Base-by-base conservation (phyloP, 352 stramenopile species). In the Globisporangium takayamanum region DNA sequence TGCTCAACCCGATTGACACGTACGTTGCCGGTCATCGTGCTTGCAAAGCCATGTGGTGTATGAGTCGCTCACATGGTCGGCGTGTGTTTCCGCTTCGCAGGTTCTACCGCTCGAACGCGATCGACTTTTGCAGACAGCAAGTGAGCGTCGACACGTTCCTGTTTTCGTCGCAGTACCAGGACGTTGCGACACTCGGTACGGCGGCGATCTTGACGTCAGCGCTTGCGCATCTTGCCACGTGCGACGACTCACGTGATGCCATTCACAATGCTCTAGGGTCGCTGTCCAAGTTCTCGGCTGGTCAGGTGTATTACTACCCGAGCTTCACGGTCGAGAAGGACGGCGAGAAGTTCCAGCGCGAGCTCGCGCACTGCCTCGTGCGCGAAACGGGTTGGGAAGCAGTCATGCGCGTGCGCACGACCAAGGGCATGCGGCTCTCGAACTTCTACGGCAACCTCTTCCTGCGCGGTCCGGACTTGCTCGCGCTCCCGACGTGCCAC, bases 391-490 rank as follows among this genome's bases (percentile, higher is more conserved):
- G 79, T 8, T 97, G 91, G 68, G 97, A 99, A 71, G 89, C 92
- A 5, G 97, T 99, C 30, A 98, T 99, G 85, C 88, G 97, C 59
- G 95, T 99, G 63, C 93, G 97, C 48, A 98, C 89, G 66, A 99
- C 96, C 15, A 95, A 98, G 70, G 96, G 96, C 62, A 97, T 99
- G 87, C 88, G 94, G n/a, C 89, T 99, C 49, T 86, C 84, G 33
- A 98, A 98, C 67, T 99, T 99, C 69, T 98, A 99, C 73, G 97
- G 97, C 66, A 99, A 99, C 69, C 98, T 98, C 64, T 98, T 97
- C 69, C 88, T 99, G 68, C 91, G 97, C 30, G 97, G 96, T 22
- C 96, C 93, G 2, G 97, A 99, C 72, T 79, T 99, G 0, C 72
- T 99, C 58, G 95, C 97, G 16, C 74, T 99, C 36, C 97, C 97